These are phyloP conservation scores for Candida mesenterica DNA, from an alignment of 1,139 yeast species.

Conservation along the genomic window DNA sequence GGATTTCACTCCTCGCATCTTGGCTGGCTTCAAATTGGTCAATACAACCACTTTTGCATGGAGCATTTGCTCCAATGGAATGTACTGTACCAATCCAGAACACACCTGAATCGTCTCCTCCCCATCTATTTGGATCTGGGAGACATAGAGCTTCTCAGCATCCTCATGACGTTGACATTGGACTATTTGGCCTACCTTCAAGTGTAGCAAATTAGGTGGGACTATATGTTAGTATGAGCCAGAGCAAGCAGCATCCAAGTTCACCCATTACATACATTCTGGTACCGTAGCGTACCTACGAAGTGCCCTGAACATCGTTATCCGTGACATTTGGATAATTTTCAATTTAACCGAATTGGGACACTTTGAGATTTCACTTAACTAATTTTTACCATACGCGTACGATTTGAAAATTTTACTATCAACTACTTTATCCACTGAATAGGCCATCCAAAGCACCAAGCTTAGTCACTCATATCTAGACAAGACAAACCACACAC, in stretches of 20 bases:
- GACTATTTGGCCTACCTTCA: conserved; percentile 47
- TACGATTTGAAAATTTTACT: neutral
- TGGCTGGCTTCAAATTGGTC: conserved; percentile 87
- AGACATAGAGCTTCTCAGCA: conserved; percentile 56
- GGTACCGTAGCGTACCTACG: neutral
- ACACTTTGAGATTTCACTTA: conserved; percentile 8
- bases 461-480: too few relatives aligned
- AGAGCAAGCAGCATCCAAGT: too few relatives aligned
- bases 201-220: conserved; percentile 22
- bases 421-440: too few relatives aligned
- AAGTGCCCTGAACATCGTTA: neutral
- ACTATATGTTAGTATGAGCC: conserved; percentile 10
- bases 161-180: conserved; percentile 45
- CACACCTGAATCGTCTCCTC: conserved; percentile 43
- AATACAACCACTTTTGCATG: conserved; percentile 78
- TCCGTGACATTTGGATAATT: neutral
- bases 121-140: conserved; percentile 34
- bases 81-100: conserved; percentile 62
- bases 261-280: neutral
- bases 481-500: too few relatives aligned
- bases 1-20: conserved; percentile 81
- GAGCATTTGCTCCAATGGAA: conserved; percentile 81
- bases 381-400: conserved; percentile 2
- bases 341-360: conserved; percentile 24
- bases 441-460: too few relatives aligned